Base-by-base conservation (phyloP, 108 stramenopile species). In the Cyclotella distinguenda region DNA sequence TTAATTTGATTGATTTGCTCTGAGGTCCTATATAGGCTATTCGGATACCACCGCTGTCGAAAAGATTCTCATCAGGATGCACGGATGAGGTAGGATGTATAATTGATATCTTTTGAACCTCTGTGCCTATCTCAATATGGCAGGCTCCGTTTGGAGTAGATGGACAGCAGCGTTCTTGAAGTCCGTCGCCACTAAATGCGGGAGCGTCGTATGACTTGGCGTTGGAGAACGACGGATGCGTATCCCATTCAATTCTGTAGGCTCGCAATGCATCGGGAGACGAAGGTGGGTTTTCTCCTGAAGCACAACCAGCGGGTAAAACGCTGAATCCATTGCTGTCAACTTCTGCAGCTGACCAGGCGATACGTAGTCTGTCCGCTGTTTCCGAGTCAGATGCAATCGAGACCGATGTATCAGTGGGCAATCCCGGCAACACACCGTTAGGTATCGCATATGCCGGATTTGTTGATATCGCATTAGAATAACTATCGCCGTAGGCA, bases 401-500 rank as follows among this genome's bases (percentile, higher is more conserved):
- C 1, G 56, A 43, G 27, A 69, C 52, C 21, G 55, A 60, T 16
- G 76, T 64, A 22, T 68, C 52, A 13, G 68, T 67, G 6, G 74
- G 45, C 27, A 60, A 63, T 44, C 72, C 64, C 4, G 77, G 83
- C 16, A 57, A 25, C 63, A 48, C 38, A n/a, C 63, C 71, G 12
- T 64, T 51, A 11, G 80, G 66, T 25, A 54, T 66, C 19, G 76
- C 71, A 32, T 50, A 67, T 4, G 67, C 44, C 34, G 79, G 79
- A 39, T 55, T 64, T 11, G 83, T 66, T 5, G 66, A 68, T 21
- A 68, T 68, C 11, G 83, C 66, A 70, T 72, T 36, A 28, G 70
- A 72, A 62, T 81, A 84, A 10, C 80, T 78, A 51, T 72, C 46
- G 18, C 80, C 77, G 61, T 71, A 84, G 40, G 83, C 83, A 26